phyloP scores from a whole-genome alignment of 495 filamentous ascomycete species.

The Pseudotulostoma volvatum region DNA sequence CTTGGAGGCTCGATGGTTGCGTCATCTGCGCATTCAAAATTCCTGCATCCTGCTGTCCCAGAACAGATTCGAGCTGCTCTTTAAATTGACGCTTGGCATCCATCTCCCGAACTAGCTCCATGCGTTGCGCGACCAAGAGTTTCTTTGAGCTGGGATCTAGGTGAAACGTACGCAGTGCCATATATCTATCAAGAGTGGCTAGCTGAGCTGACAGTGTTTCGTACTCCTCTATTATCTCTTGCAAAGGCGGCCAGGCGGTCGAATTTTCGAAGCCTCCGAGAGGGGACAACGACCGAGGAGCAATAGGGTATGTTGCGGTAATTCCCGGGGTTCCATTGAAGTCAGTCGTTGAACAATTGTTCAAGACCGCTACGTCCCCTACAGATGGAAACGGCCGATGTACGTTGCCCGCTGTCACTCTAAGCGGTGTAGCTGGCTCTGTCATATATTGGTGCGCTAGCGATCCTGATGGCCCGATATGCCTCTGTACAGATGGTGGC shows the following conservation, averaged over 20 bases:
- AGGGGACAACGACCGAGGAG: slow-evolving; percentile 4
- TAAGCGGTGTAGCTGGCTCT: neutral
- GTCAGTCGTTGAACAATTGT: neutral
- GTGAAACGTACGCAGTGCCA: slow-evolving; percentile 23
- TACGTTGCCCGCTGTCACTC: neutral
- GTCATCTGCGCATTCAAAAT: neutral
- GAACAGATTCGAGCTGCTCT: slow-evolving; percentile 17
- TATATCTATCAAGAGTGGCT: slow-evolving; percentile 21
- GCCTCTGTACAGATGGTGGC: too few species aligned
- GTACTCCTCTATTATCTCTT: slow-evolving; percentile 13
- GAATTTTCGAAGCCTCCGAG: slow-evolving; percentile 3
- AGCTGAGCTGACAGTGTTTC: slow-evolving; percentile 17
- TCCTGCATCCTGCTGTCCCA: slow-evolving; percentile 4
- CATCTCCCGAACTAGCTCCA: slow-evolving; percentile 20
- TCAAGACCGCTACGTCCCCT: neutral
- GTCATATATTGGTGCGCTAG: too few species aligned
- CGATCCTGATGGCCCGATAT: too few species aligned
- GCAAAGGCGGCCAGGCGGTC: slow-evolving; percentile 8
- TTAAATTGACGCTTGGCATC: slow-evolving; percentile 20
- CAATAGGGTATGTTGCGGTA: slow-evolving; percentile 3
- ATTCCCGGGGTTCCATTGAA: neutral
- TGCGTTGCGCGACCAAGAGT: slow-evolving; percentile 20
- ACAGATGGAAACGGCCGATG: neutral
- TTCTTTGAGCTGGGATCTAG: slow-evolving; percentile 17
- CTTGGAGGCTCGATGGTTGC: neutral